A percentile compares a stretch with the other conserved stretches of the same genome.
phyloP scores from a whole-genome alignment of 371 early-diverging fungal genomes.

The Mortierella sp. region DNA sequence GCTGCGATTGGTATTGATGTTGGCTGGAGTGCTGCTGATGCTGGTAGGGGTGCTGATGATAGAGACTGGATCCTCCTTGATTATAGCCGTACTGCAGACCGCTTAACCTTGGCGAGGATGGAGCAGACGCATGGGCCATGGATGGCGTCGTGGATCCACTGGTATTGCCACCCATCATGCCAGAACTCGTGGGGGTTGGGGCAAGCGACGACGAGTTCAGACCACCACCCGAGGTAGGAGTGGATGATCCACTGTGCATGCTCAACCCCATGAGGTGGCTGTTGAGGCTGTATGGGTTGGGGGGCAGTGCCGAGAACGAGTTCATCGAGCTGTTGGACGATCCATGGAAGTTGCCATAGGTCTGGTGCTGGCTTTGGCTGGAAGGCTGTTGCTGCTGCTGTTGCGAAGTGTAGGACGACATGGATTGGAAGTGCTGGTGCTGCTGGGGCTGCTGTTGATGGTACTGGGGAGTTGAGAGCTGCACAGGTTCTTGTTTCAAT shows the following conservation, averaged over 20 bases:
- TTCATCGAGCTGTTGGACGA: slow-evolving; percentile 22
- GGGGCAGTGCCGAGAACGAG: slow-evolving; percentile 40
- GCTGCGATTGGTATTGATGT: slow-evolving; percentile 22
- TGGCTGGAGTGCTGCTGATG: slow-evolving; percentile 28
- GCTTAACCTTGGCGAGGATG: slow-evolving; percentile 37
- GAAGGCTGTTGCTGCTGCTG: slow-evolving; percentile 10
- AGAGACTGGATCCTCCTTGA: slow-evolving; percentile 30
- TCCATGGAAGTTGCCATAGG: slow-evolving; percentile 31
- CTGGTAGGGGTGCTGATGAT: slow-evolving; percentile 27
- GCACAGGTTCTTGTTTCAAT: slow-evolving; percentile 29
- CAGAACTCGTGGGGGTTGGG: slow-evolving; percentile 12
- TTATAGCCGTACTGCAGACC: slow-evolving; percentile 37
- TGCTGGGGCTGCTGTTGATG: slow-evolving; percentile 26
- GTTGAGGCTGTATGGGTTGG: slow-evolving; percentile 41
- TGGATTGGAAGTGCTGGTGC: slow-evolving; percentile 19
- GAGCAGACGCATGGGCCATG: slow-evolving; percentile 39
- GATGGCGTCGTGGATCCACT: slow-evolving; percentile 52
- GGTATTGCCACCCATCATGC: slow-evolving; percentile 30
- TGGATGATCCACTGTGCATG: slow-evolving; percentile 26
- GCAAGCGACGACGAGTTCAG: slow-evolving; percentile 28
- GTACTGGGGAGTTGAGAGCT: slow-evolving; percentile 24
- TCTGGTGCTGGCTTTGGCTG: slow-evolving; percentile 15
- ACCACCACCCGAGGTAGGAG: slow-evolving; percentile 14
- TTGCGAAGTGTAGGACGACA: slow-evolving; percentile 4
- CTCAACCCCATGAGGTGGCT: slow-evolving; percentile 46